Base-by-base conservation (phyloP, 768 basidiomycete species). In the Amanita brunnescens region DNA sequence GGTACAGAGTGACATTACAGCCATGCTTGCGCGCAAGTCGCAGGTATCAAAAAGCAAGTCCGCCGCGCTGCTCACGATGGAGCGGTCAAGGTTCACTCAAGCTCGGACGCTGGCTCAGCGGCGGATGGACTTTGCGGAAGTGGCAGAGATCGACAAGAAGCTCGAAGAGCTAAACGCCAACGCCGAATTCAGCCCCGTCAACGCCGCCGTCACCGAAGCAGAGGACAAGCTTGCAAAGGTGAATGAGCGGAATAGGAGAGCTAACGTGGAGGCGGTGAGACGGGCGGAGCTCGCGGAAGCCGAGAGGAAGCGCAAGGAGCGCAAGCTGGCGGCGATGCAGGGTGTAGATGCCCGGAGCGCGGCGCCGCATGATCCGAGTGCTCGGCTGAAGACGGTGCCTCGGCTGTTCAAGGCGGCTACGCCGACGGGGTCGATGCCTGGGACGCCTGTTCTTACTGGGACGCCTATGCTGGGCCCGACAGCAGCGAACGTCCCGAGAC, bases 171-270 rank as follows among this genome's bases (percentile, higher is more conserved):
- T 51, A 16, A 51, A 44, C 21, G 50, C 50, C 29, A 51, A 26
- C n/a, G 67, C 87, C 8, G 72, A 56, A 26, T 57, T 58, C 60
- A 10, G 51, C 52, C 2, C 51, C 54, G 50, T 24, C 49, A 23
- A 40, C 5, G 47, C 55, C 14, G 53, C 13, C 18, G 39, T 34
- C 10, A 13, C 24, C 5, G 52, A 47, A 12, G 61, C 64, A 5
- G 64, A 55, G 9, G 79, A 88, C 55, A 67, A 79, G 61, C 74
- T 95, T 21, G 80, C 87, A 13, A 80, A 71, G 61, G 83, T 98
- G 49, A 97, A 95, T 62, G 91, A 93, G 68, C 80, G 91, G 51
- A 97, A 97, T 64, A 78, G 88, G 51, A 85, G 79, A 62, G 84
- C 85, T 26, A 95, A 95, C 52, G 56, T 81, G 57, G 95, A 94